A percentile compares a stretch with the other conserved stretches of the same genome.
Conservation (phyloP, 441 rosid species). For the Biscutella laevigata region DNA sequence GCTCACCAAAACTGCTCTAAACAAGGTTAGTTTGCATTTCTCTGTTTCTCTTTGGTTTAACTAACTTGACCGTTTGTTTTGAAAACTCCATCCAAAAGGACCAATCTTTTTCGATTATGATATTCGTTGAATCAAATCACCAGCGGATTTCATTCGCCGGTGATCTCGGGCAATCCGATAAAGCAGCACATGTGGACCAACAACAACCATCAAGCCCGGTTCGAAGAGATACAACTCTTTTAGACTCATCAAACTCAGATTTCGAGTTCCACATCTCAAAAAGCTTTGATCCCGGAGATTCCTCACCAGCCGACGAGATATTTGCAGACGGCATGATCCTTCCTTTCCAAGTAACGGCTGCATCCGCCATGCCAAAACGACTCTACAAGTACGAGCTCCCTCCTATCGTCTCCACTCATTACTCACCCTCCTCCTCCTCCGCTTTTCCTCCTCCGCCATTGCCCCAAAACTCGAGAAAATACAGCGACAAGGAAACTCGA, state of each 20-base stretch:
- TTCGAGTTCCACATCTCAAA: constrained; percentile 58
- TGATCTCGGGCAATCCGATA: constrained; percentile 39
- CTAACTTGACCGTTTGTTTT: constrained; percentile 15
- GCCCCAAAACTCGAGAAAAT: constrained; percentile 17
- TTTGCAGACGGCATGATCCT: constrained; percentile 63
- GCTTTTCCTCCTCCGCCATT: constrained; percentile 30
- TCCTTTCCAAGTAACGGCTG: constrained; percentile 19
- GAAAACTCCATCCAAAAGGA: neutral
- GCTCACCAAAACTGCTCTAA: neutral
- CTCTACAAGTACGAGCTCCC: constrained; percentile 30
- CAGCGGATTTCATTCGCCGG: constrained; percentile 56
- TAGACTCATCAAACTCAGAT: constrained; percentile 42
- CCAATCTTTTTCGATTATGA: too few relatives aligned
- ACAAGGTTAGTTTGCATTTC: constrained; percentile 10
- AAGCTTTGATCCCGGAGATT: constrained; percentile 29
- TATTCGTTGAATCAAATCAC: constrained; percentile 56
- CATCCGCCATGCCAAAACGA: constrained; percentile 17
- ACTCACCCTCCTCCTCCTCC: constrained; percentile 23
- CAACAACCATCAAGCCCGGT: constrained; percentile 8
- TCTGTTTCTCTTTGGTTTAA: constrained; percentile 13
- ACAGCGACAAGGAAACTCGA: constrained; percentile 12
- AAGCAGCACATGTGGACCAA: constrained; percentile 8
- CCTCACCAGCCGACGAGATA: constrained; percentile 67
- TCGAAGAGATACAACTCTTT: constrained; percentile 38
- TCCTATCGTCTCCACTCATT: constrained; percentile 27